Evolutionary conservation across 257 asterid species (phyloP), one percentile per base, ranked within the genome.

Genomic region (Gentiana dahurica): DNA sequence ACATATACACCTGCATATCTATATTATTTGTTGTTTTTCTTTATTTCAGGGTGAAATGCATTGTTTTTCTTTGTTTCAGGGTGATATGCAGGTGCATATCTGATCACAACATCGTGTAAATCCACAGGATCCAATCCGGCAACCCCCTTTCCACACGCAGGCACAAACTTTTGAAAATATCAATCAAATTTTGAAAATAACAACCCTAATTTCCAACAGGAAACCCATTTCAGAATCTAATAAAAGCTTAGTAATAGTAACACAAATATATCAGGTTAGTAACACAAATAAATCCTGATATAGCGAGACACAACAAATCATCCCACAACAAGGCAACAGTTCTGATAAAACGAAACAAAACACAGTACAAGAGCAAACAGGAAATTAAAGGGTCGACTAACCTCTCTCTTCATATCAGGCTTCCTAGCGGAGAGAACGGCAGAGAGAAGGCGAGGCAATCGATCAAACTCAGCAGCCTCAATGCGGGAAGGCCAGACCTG

Each of bases 401-500:
- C 98, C 94, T 76, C 72, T 49, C 84, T 80, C 58, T 72, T 75
- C 65, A 92, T 70, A 65, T 71, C 70, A 57, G 73, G 55, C 68
- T 83, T 92, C 57, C 82, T 70, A 24, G 94, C 77, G 45, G 80
- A 55, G 63, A 92, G 66, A 32, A 93, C 83, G 34, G 98, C 97
- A 34, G 99, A 82, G 1, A 92, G 90, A 43, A 92, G 80, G 66
- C 97, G 80, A 4, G 99, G 99, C 35, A 92, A 80, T 68, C 97
- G 94, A 80, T 92, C 99, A 72, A 88, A 92, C 53, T 92, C 98
- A 9, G 98, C 86, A 34, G 95, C 99, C 81, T 92, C 91, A 70
- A 92, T 83, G 57, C 93, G 87, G 2, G 93, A 78, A 35, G 97
- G 98, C 98, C 98, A 92, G 56, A 83, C 95, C 70, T 68, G 80